Evolutionary conservation across 148 eudicot species (phyloP), one percentile per base, ranked within the genome.

Genomic region (Rhododendron ferrugineum): DNA sequence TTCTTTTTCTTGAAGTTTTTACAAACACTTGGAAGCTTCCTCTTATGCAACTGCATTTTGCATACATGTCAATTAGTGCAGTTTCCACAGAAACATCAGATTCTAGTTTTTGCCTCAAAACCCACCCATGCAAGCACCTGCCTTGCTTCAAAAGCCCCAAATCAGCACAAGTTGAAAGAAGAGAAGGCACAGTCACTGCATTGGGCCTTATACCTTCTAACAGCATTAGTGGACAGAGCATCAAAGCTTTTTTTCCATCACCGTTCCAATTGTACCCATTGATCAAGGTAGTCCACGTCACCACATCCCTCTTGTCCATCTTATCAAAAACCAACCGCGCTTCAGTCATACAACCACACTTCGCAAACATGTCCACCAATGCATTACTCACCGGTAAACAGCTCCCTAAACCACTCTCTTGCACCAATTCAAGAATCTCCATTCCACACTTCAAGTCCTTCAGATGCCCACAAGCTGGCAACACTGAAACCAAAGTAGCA

Each of bases 291-390:
- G 95, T 93, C 95, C 95, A 94, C 5, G 94, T 89, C 37, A 93
- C 94, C 62, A 93, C 95, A 86, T 94, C 95, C 88, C 85, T 93
- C 85, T 88, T 87, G 11, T 46, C 82, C 88, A 89, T 88, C 88
- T 73, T 75, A 82, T 92, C 90, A 82, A 94, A 93, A 82, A 91
- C 86, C 3, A 6, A 74, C 9, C 85, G 87, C 5, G 94, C 98
- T 34, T 90, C 92, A 52, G 76, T 83, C 84, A 93, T 90, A 73
- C 72, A 82, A 66, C 94, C 98, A 82, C 98, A 92, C 81, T 91
- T 94, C 26, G 86, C 91, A 85, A 93, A 95, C 95, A 95, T 92
- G 87, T 94, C 94, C 82, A 95, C 77, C 84, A 95, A 84, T 1
- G 97, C 95, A 84, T 95, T 94, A 47, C 88, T 87, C 83, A 90